Evolutionary conservation across 1,139 yeast genomes (phyloP).

Genomic region (Geotrichum australiense): DNA sequence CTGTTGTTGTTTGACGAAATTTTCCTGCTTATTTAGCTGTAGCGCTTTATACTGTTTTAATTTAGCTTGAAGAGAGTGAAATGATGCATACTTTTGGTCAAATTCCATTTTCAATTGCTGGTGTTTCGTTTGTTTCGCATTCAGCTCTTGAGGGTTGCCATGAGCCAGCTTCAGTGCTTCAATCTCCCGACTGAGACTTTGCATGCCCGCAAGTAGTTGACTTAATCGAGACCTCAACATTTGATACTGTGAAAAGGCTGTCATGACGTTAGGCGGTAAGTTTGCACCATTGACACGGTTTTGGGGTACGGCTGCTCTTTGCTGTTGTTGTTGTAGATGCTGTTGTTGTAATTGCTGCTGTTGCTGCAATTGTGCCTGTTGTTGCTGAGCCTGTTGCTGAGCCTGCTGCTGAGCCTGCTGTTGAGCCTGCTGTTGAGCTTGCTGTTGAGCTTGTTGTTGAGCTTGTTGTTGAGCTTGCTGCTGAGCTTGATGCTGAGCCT

Average conservation of each 20-base stretch:
- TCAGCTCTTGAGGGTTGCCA: constrained; percentile 9
- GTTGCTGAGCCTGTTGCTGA: too few relatives aligned
- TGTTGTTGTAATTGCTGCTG: too few relatives aligned
- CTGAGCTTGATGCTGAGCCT: too few relatives aligned
- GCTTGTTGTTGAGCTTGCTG: too few relatives aligned
- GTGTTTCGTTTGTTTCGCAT: constrained; percentile 9
- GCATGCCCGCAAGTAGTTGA: constrained; percentile 2
- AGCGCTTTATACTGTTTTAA: too few relatives aligned
- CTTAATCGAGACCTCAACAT: not conserved
- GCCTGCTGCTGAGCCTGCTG: too few relatives aligned
- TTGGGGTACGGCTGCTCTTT: too few relatives aligned
- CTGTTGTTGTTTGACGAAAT: constrained; percentile 20
- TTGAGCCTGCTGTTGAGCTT: too few relatives aligned
- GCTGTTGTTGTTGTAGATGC: too few relatives aligned
- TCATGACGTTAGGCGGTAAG: constrained; percentile 23
- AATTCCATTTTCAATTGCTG: constrained; percentile 23
- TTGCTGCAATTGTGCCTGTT: too few relatives aligned
- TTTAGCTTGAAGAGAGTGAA: constrained; percentile 6
- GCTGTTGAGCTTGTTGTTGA: too few relatives aligned
- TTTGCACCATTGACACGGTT: too few relatives aligned
- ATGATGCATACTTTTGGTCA: constrained; percentile 5
- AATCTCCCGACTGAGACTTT: constrained; percentile 1
- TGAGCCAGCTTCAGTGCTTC: constrained; percentile 18
- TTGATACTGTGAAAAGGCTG: constrained; percentile 18
- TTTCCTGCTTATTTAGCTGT: constrained; percentile 23